Evolutionary conservation across 352 stramenopile genomes (phyloP), one percentile per base, ranked within the genome.

Genomic region (Phytophthora vignae): DNA sequence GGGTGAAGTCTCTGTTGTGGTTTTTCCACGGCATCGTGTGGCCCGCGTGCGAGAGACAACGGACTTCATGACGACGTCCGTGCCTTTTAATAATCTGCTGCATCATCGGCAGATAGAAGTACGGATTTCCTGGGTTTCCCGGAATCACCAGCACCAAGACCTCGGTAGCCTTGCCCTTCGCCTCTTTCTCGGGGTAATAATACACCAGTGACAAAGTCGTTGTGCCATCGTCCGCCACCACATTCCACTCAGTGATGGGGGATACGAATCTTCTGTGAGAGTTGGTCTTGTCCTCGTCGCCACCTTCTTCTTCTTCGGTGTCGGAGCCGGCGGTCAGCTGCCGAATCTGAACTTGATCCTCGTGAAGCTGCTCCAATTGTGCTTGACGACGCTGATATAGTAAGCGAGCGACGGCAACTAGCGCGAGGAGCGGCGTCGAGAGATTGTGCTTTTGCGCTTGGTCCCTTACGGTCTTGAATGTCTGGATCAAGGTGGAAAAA

Each of bases 11-110:
- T 2, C 75, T 73, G 46, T 70, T 67, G 48, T 79, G 78, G 75
- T 91, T 90, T 53, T 84, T 88, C 76, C 77, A 88, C 10, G 85
- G 83, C 81, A 89, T 83, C 56, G 81, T 89, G 60, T 94, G 87
- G 31, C 83, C 80, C 1, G 84, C 65, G 12, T 94, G 83, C 3
- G 83, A 84, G 11, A 94, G 55, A 55, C 78, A 81, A 19, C 85
- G 83, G 31, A 94, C 74, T 76, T 94, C 87, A 38, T 83, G 67
- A 17, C 63, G 69, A 2, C 68, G 64, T 38, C 72, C 76, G 21
- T 82, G 70, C 14, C 60, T 72, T 25, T 67, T 55, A 0, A 83
- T 62, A 25, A 94, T 40, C 64, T 84, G 69, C 25, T 84, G 82
- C 87, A 92, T 88, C 22, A 92, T 70, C 44, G 87, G 82, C 48